Conservation (phyloP, 208 protist species). For the Wallacemonas sp. region DNA sequence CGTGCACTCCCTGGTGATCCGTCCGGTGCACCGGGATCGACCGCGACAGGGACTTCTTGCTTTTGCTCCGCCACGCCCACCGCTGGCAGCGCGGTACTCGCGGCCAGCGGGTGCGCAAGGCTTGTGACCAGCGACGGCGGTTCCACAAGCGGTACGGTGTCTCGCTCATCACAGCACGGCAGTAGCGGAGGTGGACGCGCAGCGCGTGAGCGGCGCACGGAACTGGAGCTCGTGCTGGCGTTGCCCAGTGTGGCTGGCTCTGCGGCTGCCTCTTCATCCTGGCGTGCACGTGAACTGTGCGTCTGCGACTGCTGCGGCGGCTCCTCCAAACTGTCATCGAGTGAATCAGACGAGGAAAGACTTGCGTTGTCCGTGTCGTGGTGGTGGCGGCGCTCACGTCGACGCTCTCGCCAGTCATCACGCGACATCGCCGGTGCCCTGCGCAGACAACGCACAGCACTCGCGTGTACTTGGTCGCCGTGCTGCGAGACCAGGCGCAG, state of each 20-base stretch:
- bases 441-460: background rate
- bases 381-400: background rate
- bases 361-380: too few relatives aligned
- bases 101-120: background rate
- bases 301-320: too few relatives aligned
- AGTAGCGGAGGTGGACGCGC: constrained; percentile 3
- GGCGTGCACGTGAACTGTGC: too few relatives aligned
- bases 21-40: too few relatives aligned
- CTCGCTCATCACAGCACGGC: background rate
- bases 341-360: too few relatives aligned
- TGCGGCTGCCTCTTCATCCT: too few relatives aligned
- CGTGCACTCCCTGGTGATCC: too few relatives aligned
- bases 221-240: too few relatives aligned
- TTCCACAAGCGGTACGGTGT: background rate
- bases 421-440: background rate
- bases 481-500: constrained; percentile 6
- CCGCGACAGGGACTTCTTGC: too few relatives aligned
- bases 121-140: background rate
- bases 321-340: too few relatives aligned
- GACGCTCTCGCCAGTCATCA: constrained; percentile 8
- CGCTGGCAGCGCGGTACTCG: background rate
- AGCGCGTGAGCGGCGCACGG: background rate
- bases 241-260: too few relatives aligned
- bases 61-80: background rate
- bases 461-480: too few relatives aligned